Evolutionary conservation across 2,329 filamentous ascomycete species (phyloP).

Genomic region (Pestalotiopsis sp.): DNA sequence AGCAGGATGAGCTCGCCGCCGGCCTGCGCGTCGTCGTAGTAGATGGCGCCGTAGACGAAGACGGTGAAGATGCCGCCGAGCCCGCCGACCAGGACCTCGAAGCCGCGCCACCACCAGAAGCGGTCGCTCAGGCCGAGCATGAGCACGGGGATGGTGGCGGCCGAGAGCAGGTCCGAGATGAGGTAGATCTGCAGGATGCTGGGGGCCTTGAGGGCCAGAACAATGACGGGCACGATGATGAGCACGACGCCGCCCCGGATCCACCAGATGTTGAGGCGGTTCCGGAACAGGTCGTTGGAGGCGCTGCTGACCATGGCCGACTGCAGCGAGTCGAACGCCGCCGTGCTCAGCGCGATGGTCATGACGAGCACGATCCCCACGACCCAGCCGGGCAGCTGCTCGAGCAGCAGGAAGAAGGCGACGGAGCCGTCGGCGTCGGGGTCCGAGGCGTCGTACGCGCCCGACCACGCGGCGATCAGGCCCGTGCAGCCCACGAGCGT

Average conservation of each 20-base stretch:
- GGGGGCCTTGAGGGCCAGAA: constrained; percentile 74
- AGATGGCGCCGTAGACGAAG: constrained; percentile 80
- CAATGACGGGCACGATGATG: constrained; percentile 73
- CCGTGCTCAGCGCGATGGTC: constrained; percentile 75
- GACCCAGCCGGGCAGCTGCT: constrained; percentile 77
- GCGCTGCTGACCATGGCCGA: constrained; percentile 84
- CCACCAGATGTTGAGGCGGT: constrained; percentile 75
- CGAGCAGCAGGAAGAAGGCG: constrained; percentile 76
- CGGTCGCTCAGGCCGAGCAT: constrained; percentile 70
- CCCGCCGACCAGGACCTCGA: constrained; percentile 78
- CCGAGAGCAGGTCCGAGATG: constrained; percentile 79
- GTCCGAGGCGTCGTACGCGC: constrained; percentile 64
- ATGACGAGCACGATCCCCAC: constrained; percentile 81
- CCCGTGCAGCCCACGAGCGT: constrained; percentile 74
- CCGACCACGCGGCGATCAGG: constrained; percentile 78
- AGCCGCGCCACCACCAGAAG: constrained; percentile 75
- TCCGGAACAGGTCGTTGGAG: constrained; percentile 84
- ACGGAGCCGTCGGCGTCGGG: constrained; percentile 64
- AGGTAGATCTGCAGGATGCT: constrained; percentile 81
- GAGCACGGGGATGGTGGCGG: constrained; percentile 74
- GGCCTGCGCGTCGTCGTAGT: constrained; percentile 67
- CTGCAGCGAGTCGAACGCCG: constrained; percentile 80
- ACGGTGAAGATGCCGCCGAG: constrained; percentile 78
- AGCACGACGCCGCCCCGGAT: constrained; percentile 72
- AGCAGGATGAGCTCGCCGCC: constrained; percentile 73